Evolutionary conservation across 176 grass and related monocot genomes (phyloP).

Genomic region (Poa annua): DNA sequence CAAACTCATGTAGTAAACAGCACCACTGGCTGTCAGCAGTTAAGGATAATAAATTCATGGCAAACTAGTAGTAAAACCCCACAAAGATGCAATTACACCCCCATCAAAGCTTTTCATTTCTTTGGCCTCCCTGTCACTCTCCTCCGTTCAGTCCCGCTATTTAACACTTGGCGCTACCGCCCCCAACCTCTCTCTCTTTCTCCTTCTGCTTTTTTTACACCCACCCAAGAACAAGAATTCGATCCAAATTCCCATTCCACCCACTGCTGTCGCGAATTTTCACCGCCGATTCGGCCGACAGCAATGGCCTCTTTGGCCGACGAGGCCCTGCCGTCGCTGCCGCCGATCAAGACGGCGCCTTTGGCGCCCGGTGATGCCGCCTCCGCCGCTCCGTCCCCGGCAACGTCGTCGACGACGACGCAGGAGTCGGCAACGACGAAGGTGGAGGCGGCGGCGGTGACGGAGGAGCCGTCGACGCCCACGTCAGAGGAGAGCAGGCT

Average conservation of each 20-base stretch:
- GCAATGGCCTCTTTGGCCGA: constrained; percentile 43
- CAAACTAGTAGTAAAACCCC: constrained; percentile 20
- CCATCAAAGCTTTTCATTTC: neutral
- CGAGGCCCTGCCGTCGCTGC: constrained; percentile 40
- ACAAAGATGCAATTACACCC: constrained; percentile 38
- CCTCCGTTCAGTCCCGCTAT: constrained; percentile 37
- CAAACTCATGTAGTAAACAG: constrained; percentile 14
- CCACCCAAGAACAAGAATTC: constrained; percentile 33
- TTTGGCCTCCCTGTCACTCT: neutral
- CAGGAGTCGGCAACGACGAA: neutral
- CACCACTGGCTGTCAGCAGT: constrained; percentile 13
- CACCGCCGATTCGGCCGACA: constrained; percentile 30
- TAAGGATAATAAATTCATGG: constrained; percentile 24
- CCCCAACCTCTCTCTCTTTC: constrained; percentile 29
- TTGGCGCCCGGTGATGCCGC: constrained; percentile 9
- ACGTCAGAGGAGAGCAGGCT: constrained; percentile 64
- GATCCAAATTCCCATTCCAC: constrained; percentile 28
- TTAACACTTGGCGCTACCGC: constrained; percentile 57
- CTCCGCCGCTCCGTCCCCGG: constrained; percentile 7
- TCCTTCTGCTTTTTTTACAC: constrained; percentile 11
- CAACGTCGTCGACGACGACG: neutral
- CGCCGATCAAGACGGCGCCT: constrained; percentile 50
- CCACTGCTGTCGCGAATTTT: neutral
- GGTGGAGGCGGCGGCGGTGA: neutral
- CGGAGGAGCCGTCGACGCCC: constrained; percentile 54